Percentiles rank a stretch among this genome's conserved stretches.
Conservation (phyloP, 768 basidiomycete genomes). For the Tephrocybe rancida region DNA sequence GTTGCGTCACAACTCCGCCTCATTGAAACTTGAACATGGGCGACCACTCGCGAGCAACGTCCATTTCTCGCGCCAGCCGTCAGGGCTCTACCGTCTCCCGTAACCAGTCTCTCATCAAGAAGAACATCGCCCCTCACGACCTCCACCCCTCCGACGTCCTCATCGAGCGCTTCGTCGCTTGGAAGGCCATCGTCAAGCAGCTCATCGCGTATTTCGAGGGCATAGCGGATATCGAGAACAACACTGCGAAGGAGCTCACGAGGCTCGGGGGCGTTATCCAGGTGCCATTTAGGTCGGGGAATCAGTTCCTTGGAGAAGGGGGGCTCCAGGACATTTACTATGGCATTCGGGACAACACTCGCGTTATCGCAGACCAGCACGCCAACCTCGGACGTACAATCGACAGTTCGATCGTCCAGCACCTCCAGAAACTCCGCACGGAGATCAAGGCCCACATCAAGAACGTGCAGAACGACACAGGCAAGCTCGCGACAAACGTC, state of each 20-base stretch:
- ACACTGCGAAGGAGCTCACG: constrained; percentile 89
- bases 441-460: constrained; percentile 99
- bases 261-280: constrained; percentile 96
- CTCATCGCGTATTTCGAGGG: constrained; percentile 90
- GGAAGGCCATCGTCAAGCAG: constrained; percentile 97
- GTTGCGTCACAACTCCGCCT: background rate
- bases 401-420: constrained; percentile 96
- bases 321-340: constrained; percentile 97
- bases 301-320: constrained; percentile 98
- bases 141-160: constrained; percentile 93
- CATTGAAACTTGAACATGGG: background rate
- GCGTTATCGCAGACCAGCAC: constrained; percentile 92
- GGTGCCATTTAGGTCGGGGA: constrained; percentile 93
- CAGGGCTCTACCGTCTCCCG: constrained; percentile 76
- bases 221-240: constrained; percentile 87
- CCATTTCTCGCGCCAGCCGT: constrained; percentile 64
- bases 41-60: constrained; percentile 70
- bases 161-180: constrained; percentile 91
- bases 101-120: constrained; percentile 89
- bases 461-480: constrained; percentile 96
- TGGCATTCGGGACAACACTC: constrained; percentile 89
- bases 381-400: constrained; percentile 95
- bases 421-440: constrained; percentile 89
- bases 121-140: constrained; percentile 89
- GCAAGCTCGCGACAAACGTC: constrained; percentile 86